Conservation (phyloP, 176 grass and related monocot species). For the Metroxylon sagu region DNA sequence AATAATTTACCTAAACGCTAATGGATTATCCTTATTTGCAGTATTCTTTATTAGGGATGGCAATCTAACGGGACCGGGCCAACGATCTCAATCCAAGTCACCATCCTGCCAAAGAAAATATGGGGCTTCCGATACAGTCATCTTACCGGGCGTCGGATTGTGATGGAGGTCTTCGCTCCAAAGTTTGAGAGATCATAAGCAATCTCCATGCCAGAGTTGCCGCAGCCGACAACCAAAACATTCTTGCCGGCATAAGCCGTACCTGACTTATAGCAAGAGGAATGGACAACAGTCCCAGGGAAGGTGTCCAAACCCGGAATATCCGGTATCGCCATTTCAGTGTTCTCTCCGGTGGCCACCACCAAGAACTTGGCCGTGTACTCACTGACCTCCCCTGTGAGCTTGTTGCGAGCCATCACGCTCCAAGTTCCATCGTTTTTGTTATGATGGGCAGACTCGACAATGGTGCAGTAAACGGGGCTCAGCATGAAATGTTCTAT, state of each 20-base stretch:
- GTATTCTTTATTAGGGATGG: too few relatives aligned
- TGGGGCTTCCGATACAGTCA: too few relatives aligned
- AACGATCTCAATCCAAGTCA: too few relatives aligned
- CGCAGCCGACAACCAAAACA: conserved; percentile 31
- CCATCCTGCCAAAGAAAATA: too few relatives aligned
- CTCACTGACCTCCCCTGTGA: not conserved
- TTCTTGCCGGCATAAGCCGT: not conserved
- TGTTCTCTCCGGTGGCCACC: conserved; percentile 39
- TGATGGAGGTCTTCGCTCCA: conserved; percentile 24
- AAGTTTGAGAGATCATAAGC: conserved; percentile 32
- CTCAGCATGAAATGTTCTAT: not conserved
- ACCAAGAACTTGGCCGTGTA: conserved; percentile 21
- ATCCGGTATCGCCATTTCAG: not conserved
- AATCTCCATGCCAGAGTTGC: conserved; percentile 54
- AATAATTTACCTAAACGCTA: too few relatives aligned
- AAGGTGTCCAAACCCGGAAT: conserved; percentile 16
- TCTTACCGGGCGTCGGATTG: conserved; percentile 25
- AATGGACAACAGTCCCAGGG: conserved; percentile 21
- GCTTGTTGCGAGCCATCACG: not conserved
- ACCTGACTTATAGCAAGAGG: conserved; percentile 25
- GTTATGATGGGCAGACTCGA: conserved; percentile 15
- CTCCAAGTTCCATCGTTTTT: not conserved
- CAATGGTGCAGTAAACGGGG: not conserved
- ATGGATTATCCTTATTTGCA: too few relatives aligned
- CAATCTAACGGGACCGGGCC: too few relatives aligned